Evolutionary conservation across 1,284 basidiomycete species (phyloP).

Genomic region (Moniliella sp.): DNA sequence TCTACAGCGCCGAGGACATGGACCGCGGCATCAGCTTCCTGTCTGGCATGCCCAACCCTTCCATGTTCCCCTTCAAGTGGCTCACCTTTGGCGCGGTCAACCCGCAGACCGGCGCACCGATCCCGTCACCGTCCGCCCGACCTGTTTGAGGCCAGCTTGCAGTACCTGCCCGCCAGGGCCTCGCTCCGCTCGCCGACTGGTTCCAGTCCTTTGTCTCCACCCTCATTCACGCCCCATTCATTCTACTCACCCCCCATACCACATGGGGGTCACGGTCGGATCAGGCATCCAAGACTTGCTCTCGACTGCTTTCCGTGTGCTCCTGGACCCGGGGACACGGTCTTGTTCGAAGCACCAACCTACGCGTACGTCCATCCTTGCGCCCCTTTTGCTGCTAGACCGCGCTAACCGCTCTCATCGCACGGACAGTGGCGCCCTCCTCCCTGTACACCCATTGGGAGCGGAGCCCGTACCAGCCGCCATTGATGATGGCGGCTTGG

Average conservation of each 20-base stretch:
- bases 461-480: slow-evolving; percentile 41
- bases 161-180: slow-evolving; percentile 50
- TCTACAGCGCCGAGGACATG: slow-evolving; percentile 53
- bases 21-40: slow-evolving; percentile 64
- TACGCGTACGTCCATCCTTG: slow-evolving; percentile 43
- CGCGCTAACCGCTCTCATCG: not conserved
- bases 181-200: slow-evolving; percentile 47
- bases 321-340: too few relatives aligned
- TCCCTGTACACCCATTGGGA: slow-evolving; percentile 11
- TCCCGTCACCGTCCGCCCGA: slow-evolving; percentile 27
- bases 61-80: slow-evolving; percentile 66
- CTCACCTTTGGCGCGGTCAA: slow-evolving; percentile 39
- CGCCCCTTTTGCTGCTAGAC: not conserved
- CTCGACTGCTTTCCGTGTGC: too few relatives aligned
- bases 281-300: too few relatives aligned
- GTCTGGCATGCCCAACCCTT: slow-evolving; percentile 54
- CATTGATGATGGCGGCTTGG: slow-evolving; percentile 56
- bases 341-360: slow-evolving; percentile 66
- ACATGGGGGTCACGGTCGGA: too few relatives aligned
- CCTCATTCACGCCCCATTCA: slow-evolving; percentile 50
- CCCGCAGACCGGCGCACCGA: slow-evolving; percentile 7
- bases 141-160: slow-evolving; percentile 25
- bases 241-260: too few relatives aligned
- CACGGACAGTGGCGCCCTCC: slow-evolving; percentile 14
- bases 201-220: slow-evolving; percentile 39